Percentiles rank a stretch among this genome's conserved stretches.
These are phyloP conservation scores for Ramularia collo-cygni DNA, from an alignment of 2,329 filamentous ascomycete genomes.

Conservation along the genomic window DNA sequence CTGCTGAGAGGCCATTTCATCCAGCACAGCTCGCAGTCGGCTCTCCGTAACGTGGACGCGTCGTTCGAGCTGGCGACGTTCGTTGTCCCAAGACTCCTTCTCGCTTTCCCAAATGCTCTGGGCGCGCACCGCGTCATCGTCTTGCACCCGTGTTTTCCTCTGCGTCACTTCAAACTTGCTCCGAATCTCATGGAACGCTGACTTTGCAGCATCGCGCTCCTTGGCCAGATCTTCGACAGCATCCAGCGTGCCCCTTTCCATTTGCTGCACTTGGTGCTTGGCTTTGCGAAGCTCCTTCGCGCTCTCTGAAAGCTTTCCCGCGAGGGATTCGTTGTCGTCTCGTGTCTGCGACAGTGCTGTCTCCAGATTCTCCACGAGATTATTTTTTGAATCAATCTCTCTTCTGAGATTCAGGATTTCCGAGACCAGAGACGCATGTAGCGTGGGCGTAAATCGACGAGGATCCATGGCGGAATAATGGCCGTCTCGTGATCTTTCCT, in stretches of 20 bases:
- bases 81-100: constrained; percentile 75
- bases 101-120: constrained; percentile 79
- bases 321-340: constrained; percentile 67
- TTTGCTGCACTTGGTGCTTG: constrained; percentile 75
- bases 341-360: constrained; percentile 61
- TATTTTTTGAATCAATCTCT: constrained; percentile 85
- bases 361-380: constrained; percentile 80
- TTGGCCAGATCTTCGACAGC: constrained; percentile 75
- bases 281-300: constrained; percentile 72
- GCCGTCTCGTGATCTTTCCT: constrained; percentile 45
- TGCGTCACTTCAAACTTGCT: constrained; percentile 70
- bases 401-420: constrained; percentile 83
- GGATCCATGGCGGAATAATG: constrained; percentile 67
- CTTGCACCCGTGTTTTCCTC: constrained; percentile 69
- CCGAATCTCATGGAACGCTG: constrained; percentile 63
- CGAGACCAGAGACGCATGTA: constrained; percentile 89
- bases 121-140: constrained; percentile 73
- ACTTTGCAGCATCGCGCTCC: constrained; percentile 79
- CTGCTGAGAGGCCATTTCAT: constrained; percentile 72
- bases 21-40: constrained; percentile 73
- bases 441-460: constrained; percentile 84
- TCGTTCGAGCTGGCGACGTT: constrained; percentile 73
- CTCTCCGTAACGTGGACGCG: constrained; percentile 86
- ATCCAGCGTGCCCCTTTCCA: constrained; percentile 83
- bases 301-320: constrained; percentile 53